Base-by-base conservation (phyloP, 1,284 basidiomycete species). In the Leccinum fallax region DNA sequence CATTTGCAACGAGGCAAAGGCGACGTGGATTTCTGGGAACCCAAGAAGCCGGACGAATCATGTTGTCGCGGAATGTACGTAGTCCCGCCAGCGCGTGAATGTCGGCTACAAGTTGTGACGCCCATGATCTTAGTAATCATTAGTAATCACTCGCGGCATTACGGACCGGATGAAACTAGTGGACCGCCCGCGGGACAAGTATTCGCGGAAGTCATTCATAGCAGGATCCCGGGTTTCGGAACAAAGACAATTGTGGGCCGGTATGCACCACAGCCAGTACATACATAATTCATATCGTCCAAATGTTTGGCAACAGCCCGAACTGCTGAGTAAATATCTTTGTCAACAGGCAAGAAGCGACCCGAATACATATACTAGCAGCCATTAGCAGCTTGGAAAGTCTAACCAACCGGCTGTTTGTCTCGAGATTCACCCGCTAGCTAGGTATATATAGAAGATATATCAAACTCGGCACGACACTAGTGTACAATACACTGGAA, bases 401-500 rank as follows among this genome's bases (percentile, higher is more conserved):
- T 11, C 40, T 43, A 10, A 43, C 40, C 3, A 43, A n/a, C 40
- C n/a, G 40, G 40, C 16, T 43, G n/a, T 43, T 43, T 46, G 43
- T 46, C 19, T 46, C 43, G 19, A 46, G 43, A 46, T 46, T 46
- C 9, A 46, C 43, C 19, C 40, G 9, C 40, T 43, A 43, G n/a
- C 38, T 43, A 43, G 10, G 7, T 13, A 46, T 13, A 46, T 46
- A 46, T 46, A 46, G 43, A 11, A 13, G 43, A 19, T 43, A 28
- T 49, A 53, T 58, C 58, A 53, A 62, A 60, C 61, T 57, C 51
- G 49, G 46, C 19, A 58, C 61, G 63, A 52, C 30, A 60, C 59
- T 74, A 71, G 19, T 68, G 34, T 73, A 74, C 72, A 76, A 53
- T 53, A 61, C 43, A 51, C 51, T 32, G 30, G 19, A 55, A 53